phyloP scores from a whole-genome alignment of 2,329 filamentous ascomycete genomes.

The Fusarium bulbicola region DNA sequence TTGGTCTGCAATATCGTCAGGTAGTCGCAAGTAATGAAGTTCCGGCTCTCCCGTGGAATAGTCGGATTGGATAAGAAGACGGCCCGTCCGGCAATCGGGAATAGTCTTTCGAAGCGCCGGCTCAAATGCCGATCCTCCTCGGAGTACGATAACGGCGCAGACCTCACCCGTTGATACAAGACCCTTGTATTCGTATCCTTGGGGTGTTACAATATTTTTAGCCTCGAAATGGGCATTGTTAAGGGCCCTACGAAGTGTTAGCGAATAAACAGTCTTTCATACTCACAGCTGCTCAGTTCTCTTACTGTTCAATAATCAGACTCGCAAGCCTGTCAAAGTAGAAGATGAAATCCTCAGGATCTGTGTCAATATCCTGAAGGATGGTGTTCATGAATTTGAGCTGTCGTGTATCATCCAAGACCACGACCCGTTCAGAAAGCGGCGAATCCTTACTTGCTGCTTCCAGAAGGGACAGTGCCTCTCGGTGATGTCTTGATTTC shows the following conservation, averaged over 20 bases:
- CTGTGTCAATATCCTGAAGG: constrained; percentile 80
- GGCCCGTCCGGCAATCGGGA: constrained; percentile 89
- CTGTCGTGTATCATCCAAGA: constrained; percentile 82
- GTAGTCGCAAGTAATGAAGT: constrained; percentile 86
- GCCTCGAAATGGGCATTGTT: constrained; percentile 78
- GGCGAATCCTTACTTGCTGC: constrained; percentile 75
- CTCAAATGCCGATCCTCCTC: constrained; percentile 89
- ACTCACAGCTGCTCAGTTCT: constrained; percentile 26
- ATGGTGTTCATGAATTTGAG: constrained; percentile 90
- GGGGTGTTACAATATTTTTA: constrained; percentile 73
- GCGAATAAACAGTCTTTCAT: background rate
- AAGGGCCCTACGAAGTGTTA: constrained; percentile 65
- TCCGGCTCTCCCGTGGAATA: constrained; percentile 88
- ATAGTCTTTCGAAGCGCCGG: constrained; percentile 88
- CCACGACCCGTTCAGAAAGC: constrained; percentile 76
- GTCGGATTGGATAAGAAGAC: constrained; percentile 91
- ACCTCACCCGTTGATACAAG: constrained; percentile 76
- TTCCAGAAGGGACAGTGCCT: constrained; percentile 80
- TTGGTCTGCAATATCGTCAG: constrained; percentile 75
- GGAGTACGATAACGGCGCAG: constrained; percentile 87
- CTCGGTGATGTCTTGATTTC: constrained; percentile 85
- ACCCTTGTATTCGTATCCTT: constrained; percentile 75
- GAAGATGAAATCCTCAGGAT: constrained; percentile 92
- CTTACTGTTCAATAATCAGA: constrained; percentile 81
- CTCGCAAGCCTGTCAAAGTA: constrained; percentile 92